Base-by-base conservation (phyloP, 2,329 filamentous ascomycete species). In the Diplodia scrobiculata region DNA sequence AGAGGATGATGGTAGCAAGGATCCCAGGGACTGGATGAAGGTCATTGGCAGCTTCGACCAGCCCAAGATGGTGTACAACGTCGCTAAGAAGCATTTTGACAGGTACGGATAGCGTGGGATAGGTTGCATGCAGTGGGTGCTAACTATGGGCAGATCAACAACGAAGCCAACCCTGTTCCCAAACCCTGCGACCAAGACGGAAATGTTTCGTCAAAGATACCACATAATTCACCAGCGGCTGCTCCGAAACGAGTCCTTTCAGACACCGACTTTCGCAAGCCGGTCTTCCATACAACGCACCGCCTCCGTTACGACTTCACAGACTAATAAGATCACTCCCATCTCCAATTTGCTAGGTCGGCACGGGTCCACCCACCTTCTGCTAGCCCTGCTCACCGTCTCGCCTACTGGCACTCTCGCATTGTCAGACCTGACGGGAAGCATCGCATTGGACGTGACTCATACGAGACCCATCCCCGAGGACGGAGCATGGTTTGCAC, bases 171-270 rank as follows among this genome's bases (percentile, higher is more conserved):
- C 78, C 0, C 72, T 79, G 9, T 80, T 99, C 69, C 92, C 96
- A 0, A 82, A 86, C 9, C 87, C 92, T 17, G 86, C 88, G 5
- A 90, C 93, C 73, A 97, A 96, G 77, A 97, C 92, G 1, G 83
- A 87, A 2, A 82, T 95, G 52, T 97, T 97, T 79, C 87, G 92
- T 70, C 93, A 97, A 75, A 86, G 93, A 69, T 98, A 96, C 76
- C 90, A 97, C 72, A 85, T 98, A 65, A 89, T 98, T 60, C 91
- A 97, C 75, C 94, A 98, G 76, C 89, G 95, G 19, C 85, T 98
- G 19, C 85, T 98, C 48, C 89, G 95, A 58, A 97, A 97, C 74
- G 92, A 97, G 77, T 89, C 91, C 21, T 99, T 99, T 72, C 93
- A 97, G 76, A 87, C 87, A 21, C 92, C 92, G 0, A 84, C 89